Base-by-base conservation (phyloP, 257 asterid species). In the Rauvolfia tetraphylla region DNA sequence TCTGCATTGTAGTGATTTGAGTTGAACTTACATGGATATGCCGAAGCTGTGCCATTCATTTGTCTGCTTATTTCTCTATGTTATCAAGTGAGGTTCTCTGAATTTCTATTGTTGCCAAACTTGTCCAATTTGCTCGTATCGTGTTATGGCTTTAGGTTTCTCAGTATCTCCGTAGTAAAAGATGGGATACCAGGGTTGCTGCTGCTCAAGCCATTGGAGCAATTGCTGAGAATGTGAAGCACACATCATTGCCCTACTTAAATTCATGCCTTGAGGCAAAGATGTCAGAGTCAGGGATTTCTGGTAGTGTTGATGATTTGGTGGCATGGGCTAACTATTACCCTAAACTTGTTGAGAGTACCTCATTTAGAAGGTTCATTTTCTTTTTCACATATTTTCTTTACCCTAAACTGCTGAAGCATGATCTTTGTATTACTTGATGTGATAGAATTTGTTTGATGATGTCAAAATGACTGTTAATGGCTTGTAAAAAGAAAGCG, bases 121-220 rank as follows among this genome's bases (percentile, higher is more conserved):
- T 58, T 29, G 7, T 67, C 29, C 62, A 17, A 14, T 68, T 66
- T 27, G 8, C 57, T 13, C 41, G 67, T 68, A 27, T 44, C 33
- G 9, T 42, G 22, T 22, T 38, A 38, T 36, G 4, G 34, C 36
- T 88, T 80, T 80, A 95, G 98, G 93, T 95, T 74, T 85, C 97
- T 27, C 96, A 86, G 56, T 95, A 90, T 86, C 87, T 95, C 57
- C 95, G 87, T 54, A 95, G 99, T 86, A 93, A 93, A 90, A 95
- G 88, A 81, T 95, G 99, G 99, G 99, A 95, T 84, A 95, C 99
- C 51, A 88, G 99, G 85, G 98, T 95, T 61, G 98, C 99, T 81
- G 99, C 99, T 31, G 98, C 99, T 81, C 97, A 80, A 84, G 98
- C 99, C 33, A 81, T 95, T 75, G 99, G 99, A 81, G 91, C 98